phyloP scores from a whole-genome alignment of 345 rosid species.

The Heritiera littoralis region DNA sequence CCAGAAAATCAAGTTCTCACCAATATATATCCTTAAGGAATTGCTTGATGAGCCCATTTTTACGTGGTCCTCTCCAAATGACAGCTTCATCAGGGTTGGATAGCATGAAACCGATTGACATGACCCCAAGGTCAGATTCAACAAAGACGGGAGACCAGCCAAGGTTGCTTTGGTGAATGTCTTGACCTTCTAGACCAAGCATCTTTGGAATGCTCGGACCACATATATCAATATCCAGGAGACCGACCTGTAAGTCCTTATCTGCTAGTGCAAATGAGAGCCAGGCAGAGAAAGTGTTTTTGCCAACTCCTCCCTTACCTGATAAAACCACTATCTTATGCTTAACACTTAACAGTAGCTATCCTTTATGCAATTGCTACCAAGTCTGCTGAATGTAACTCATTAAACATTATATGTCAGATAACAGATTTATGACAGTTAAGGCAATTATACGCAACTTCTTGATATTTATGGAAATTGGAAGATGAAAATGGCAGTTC shows the following conservation, averaged over 20 bases:
- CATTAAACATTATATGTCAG: not conserved
- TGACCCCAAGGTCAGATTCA: slow-evolving; percentile 93
- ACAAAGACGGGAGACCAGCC: slow-evolving; percentile 98
- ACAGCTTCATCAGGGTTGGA: slow-evolving; percentile 93
- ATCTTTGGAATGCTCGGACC: slow-evolving; percentile 99
- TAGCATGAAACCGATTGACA: slow-evolving; percentile 98
- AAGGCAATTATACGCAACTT: not conserved
- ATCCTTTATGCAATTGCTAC: slow-evolving; percentile 87
- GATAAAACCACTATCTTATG: slow-evolving; percentile 88
- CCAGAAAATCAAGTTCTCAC: slow-evolving; percentile 89
- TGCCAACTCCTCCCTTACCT: slow-evolving; percentile 97
- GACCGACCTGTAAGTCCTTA: slow-evolving; percentile 88
- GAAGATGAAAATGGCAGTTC: not conserved
- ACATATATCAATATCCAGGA: slow-evolving; percentile 85
- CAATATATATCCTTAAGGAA: slow-evolving; percentile 88
- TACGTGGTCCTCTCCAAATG: slow-evolving; percentile 97
- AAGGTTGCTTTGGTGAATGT: slow-evolving; percentile 93
- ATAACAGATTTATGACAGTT: not conserved
- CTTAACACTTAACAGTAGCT: slow-evolving; percentile 93
- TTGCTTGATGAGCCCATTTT: slow-evolving; percentile 90
- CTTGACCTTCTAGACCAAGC: slow-evolving; percentile 94
- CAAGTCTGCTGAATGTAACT: slow-evolving; percentile 60
- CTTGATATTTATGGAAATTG: not conserved
- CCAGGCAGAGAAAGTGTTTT: slow-evolving; percentile 94
- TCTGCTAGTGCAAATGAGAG: slow-evolving; percentile 83